Percentiles rank a stretch among this genome's conserved stretches.
phyloP scores from a whole-genome alignment of 805 yeast species.

The Barnettozyma vustinii region DNA sequence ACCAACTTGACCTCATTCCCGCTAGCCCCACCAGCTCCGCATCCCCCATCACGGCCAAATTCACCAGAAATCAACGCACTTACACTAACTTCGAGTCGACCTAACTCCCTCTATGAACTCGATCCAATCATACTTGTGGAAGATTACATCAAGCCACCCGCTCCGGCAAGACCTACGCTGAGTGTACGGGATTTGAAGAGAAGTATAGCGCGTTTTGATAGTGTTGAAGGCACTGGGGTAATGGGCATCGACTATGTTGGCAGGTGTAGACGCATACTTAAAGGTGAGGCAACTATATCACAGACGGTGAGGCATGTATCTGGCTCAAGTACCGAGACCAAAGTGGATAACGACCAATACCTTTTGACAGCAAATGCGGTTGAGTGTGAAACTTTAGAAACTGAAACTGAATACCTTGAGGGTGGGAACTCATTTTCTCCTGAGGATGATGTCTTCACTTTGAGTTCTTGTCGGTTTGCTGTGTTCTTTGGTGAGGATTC shows the following conservation, averaged over 20 bases:
- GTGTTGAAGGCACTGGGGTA: neutral
- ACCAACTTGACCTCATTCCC: conserved; percentile 36
- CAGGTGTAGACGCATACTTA: neutral
- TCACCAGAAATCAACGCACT: conserved; percentile 18
- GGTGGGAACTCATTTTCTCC: neutral
- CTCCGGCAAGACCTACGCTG: conserved; percentile 21
- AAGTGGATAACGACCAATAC: conserved; percentile 2
- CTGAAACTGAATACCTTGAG: neutral
- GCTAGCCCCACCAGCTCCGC: conserved; percentile 26
- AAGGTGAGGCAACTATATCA: neutral
- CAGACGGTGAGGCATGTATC: neutral
- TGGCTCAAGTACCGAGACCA: conserved; percentile 2
- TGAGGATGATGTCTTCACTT: neutral
- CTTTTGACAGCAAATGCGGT: conserved; percentile 1
- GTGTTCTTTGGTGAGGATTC: neutral
- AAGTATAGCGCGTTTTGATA: conserved; percentile 15
- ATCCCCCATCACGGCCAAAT: neutral
- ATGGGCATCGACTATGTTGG: neutral
- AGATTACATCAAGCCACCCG: conserved; percentile 42
- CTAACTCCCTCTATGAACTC: conserved; percentile 7
- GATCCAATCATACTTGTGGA: conserved; percentile 44
- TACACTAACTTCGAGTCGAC: neutral
- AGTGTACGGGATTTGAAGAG: conserved; percentile 32
- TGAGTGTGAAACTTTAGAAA: neutral
- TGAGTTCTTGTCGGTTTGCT: neutral